These are phyloP conservation scores for Puccinia coronata DNA, from an alignment of 1,284 basidiomycete genomes.

Conservation along the genomic window DNA sequence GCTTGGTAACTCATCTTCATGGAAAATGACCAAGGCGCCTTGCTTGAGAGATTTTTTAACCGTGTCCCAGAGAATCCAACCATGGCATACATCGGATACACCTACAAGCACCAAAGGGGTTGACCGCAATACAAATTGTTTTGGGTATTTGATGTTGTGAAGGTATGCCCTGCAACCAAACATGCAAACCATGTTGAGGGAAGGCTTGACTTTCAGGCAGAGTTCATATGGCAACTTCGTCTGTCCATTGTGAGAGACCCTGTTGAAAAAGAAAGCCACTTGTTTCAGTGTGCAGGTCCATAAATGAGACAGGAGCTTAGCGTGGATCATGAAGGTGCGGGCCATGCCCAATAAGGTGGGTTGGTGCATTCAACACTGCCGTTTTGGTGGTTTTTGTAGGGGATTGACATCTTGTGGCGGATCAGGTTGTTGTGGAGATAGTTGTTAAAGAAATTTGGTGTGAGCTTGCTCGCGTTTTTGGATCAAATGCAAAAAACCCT, in stretches of 20 bases:
- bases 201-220: not conserved
- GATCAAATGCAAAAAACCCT: too few species aligned
- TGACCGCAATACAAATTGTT: not conserved
- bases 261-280: not conserved
- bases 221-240: not conserved
- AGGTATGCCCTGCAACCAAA: slow-evolving; percentile 10
- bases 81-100: not conserved
- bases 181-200: not conserved
- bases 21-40: not conserved
- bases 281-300: not conserved
- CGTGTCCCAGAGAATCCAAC: slow-evolving; percentile 20
- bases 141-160: not conserved
- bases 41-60: not conserved
- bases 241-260: not conserved
- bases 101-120: not conserved
- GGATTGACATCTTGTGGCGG: not conserved
- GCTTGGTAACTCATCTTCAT: not conserved
- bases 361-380: slow-evolving; percentile 16
- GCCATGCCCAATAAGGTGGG: not conserved
- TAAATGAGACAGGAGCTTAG: not conserved
- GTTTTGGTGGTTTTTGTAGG: slow-evolving; percentile 26
- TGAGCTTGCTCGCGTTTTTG: not conserved
- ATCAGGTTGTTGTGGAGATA: not conserved
- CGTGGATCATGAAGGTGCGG: not conserved
- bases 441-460: not conserved